Evolutionary conservation across 73 alveolate species (phyloP).

Genomic region (Paraurostyla sp.): DNA sequence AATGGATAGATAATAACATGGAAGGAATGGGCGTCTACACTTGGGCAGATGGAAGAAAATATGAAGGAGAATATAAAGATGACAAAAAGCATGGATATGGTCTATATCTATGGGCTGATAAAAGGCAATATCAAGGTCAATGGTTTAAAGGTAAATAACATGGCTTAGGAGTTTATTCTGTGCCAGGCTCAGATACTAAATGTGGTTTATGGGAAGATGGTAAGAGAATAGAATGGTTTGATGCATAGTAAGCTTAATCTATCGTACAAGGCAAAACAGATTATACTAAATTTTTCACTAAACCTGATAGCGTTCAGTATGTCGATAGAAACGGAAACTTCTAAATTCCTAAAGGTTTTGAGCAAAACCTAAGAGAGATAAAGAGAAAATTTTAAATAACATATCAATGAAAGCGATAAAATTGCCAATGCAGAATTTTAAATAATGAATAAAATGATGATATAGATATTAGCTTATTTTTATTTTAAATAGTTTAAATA

Average conservation of each 20-base stretch:
- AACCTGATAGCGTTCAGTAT: neutral
- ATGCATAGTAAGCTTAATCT: neutral
- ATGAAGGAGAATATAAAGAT: conserved; percentile 75
- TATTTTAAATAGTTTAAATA: conserved; percentile 24
- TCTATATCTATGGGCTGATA: conserved; percentile 70
- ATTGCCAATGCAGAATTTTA: neutral
- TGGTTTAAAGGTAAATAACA: conserved; percentile 77
- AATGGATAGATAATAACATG: conserved; percentile 69
- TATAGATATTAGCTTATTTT: neutral
- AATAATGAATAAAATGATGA: too few species aligned
- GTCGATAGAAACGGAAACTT: neutral
- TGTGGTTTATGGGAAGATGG: conserved; percentile 76
- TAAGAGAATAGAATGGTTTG: conserved; percentile 61
- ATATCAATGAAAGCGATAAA: neutral
- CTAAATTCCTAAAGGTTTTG: neutral
- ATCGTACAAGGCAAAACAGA: neutral
- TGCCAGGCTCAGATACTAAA: conserved; percentile 60
- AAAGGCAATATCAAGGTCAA: conserved; percentile 74
- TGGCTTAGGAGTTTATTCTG: conserved; percentile 67
- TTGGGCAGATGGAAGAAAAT: conserved; percentile 67
- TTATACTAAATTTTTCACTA: neutral
- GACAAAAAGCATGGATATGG: conserved; percentile 81
- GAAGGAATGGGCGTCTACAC: conserved; percentile 61
- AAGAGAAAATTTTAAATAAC: neutral
- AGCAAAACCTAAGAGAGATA: neutral